Conservation (phyloP, 805 yeast genomes). For the Kodamaea neixiangensis region DNA sequence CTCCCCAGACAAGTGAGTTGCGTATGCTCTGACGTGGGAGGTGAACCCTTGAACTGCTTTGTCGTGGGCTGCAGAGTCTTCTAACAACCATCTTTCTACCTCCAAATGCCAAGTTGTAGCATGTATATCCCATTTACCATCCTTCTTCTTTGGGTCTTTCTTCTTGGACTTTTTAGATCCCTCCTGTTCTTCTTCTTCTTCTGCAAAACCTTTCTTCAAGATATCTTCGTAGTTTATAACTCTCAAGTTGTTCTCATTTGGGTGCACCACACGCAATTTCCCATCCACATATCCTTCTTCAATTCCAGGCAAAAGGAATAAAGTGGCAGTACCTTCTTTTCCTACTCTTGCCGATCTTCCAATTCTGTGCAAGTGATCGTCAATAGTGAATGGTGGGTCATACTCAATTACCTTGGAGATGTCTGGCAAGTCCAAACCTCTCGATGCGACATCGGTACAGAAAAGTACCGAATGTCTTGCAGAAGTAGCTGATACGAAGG, state of each 20-base stretch:
- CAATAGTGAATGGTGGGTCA: constrained; percentile 93
- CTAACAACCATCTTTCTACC: constrained; percentile 85
- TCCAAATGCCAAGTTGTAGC: constrained; percentile 97
- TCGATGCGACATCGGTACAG: constrained; percentile 97
- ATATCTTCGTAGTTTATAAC: constrained; percentile 36
- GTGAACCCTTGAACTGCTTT: constrained; percentile 80
- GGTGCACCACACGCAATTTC: constrained; percentile 40
- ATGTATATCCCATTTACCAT: constrained; percentile 80
- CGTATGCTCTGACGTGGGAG: constrained; percentile 91
- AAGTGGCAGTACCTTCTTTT: constrained; percentile 68
- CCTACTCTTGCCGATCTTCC: constrained; percentile 99
- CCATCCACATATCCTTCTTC: constrained; percentile 82
- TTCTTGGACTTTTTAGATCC: constrained; percentile 31
- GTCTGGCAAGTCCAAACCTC: constrained; percentile 91
- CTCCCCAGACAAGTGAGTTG: constrained; percentile 87
- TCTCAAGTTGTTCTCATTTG: constrained; percentile 35
- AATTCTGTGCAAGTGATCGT: constrained; percentile 93
- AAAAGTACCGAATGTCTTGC: constrained; percentile 64
- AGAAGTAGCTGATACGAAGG: constrained; percentile 51
- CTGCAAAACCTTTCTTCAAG: constrained; percentile 38
- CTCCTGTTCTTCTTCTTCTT: constrained; percentile 34
- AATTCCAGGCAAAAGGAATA: constrained; percentile 83
- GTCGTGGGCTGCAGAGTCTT: constrained; percentile 58
- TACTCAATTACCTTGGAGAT: constrained; percentile 86
- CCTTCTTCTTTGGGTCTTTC: constrained; percentile 39